Evolutionary conservation across 768 basidiomycete species (phyloP).

Genomic region (Pulveroboletus frians): DNA sequence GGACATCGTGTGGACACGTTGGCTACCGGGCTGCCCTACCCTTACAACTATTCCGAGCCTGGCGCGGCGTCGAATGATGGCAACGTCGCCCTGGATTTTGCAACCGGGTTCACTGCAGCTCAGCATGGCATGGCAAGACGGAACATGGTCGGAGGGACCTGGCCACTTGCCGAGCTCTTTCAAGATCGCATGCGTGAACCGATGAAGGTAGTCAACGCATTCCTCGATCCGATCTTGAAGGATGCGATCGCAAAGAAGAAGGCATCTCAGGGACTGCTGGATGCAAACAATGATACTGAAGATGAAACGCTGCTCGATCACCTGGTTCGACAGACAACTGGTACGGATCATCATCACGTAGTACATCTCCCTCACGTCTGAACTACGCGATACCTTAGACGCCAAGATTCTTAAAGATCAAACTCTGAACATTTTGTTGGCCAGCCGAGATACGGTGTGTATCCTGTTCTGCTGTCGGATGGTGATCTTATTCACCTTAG

Average conservation of each 20-base stretch:
- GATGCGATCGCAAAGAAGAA: conserved; percentile 30
- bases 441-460: conserved; percentile 41
- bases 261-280: conserved; percentile 1
- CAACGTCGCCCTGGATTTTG: conserved; percentile 25
- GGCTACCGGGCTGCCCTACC: conserved; percentile 34
- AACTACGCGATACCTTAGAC: conserved; percentile 14
- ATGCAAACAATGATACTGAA: conserved; percentile 15
- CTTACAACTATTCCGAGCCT: conserved; percentile 22
- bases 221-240: conserved; percentile 37
- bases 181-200: conserved; percentile 27
- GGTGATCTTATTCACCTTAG: conserved; percentile 20
- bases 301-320: conserved; percentile 40
- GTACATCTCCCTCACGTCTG: neutral
- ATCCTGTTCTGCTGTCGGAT: neutral
- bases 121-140: conserved; percentile 30
- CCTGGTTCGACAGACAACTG: conserved; percentile 35
- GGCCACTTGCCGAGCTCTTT: conserved; percentile 39
- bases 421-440: conserved; percentile 40
- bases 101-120: conserved; percentile 32
- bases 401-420: conserved; percentile 36
- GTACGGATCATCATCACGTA: conserved; percentile 15
- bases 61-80: conserved; percentile 5
- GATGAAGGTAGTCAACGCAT: conserved; percentile 37
- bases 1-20: conserved; percentile 41
- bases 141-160: conserved; percentile 27